Percentiles rank a stretch among this genome's conserved stretches.
phyloP scores from a whole-genome alignment of 768 basidiomycete genomes.

The Heimioporus sp. region DNA sequence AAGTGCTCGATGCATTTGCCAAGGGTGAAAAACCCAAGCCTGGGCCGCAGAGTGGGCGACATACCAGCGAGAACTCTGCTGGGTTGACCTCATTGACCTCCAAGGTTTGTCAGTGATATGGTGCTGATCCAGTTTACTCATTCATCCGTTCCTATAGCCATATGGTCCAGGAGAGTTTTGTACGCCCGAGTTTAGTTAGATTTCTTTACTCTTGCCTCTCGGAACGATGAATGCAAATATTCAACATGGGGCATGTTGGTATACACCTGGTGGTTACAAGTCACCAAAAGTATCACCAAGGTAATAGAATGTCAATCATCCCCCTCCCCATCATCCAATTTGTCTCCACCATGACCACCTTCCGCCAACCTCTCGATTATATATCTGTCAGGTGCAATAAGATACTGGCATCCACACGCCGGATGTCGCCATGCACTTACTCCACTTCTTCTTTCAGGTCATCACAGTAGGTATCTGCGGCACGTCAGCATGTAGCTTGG shows the following conservation, averaged over 20 bases:
- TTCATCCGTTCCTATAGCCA: slow-evolving; percentile 49
- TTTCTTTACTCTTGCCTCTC: background rate
- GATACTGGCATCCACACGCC: background rate
- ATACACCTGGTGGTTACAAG: background rate
- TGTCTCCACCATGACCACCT: slow-evolving; percentile 66
- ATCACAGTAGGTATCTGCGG: slow-evolving; percentile 74
- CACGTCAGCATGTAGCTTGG: background rate
- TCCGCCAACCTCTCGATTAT: slow-evolving; percentile 70
- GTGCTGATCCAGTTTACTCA: slow-evolving; percentile 3
- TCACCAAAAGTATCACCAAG: background rate
- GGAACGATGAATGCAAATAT: background rate
- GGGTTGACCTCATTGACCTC: slow-evolving; percentile 77
- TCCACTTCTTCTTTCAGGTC: slow-evolving; percentile 85
- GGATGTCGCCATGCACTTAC: slow-evolving; percentile 41
- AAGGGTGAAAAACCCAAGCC: slow-evolving; percentile 86
- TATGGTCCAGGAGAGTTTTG: slow-evolving; percentile 94
- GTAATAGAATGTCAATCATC: slow-evolving; percentile 56
- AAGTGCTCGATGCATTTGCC: slow-evolving; percentile 74
- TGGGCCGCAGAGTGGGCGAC: slow-evolving; percentile 88
- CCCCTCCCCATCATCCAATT: slow-evolving; percentile 80
- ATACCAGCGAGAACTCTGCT: slow-evolving; percentile 91
- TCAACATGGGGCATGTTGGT: background rate
- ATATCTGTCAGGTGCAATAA: slow-evolving; percentile 38
- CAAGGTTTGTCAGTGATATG: slow-evolving; percentile 48
- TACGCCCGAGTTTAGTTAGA: slow-evolving; percentile 78